These are phyloP conservation scores for Mallotus japonicus DNA, from an alignment of 441 rosid genomes.

Conservation along the genomic window DNA sequence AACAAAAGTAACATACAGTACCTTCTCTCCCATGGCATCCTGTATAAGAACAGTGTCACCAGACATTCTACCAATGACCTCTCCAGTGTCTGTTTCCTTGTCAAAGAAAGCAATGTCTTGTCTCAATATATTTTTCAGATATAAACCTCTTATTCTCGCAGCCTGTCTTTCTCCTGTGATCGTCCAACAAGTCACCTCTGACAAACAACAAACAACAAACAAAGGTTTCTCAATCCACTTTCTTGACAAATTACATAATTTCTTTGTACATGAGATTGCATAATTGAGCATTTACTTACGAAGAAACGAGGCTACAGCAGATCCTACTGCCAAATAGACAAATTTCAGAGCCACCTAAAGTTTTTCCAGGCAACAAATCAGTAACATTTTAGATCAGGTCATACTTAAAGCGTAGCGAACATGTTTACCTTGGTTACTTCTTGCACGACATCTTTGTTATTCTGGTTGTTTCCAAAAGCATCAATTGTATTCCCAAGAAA, in stretches of 20 bases:
- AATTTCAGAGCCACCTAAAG: conserved; percentile 60
- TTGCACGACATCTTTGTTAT: conserved; percentile 31
- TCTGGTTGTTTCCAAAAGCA: conserved; percentile 54
- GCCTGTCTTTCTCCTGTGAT: conserved; percentile 89
- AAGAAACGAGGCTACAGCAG: conserved; percentile 58
- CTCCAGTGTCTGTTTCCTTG: conserved; percentile 73
- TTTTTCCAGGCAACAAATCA: neutral
- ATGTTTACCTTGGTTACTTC: conserved; percentile 46
- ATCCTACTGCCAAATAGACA: conserved; percentile 64
- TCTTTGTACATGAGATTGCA: neutral
- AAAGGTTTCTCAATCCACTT: neutral
- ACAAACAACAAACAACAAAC: conserved; percentile 2
- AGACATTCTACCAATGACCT: conserved; percentile 85
- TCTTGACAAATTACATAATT: no score
- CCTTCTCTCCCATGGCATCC: conserved; percentile 97
- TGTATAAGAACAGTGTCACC: conserved; percentile 88
- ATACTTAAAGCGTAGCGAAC: neutral
- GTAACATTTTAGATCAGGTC: neutral
- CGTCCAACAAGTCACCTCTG: conserved; percentile 93
- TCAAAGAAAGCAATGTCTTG: conserved; percentile 89
- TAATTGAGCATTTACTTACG: conserved; percentile 46
- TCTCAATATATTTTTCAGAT: conserved; percentile 70
- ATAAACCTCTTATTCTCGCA: conserved; percentile 63
- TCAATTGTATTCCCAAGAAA: conserved; percentile 54
- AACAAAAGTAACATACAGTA: conserved; percentile 12